These are phyloP conservation scores for Hordeum marinum DNA, from an alignment of 176 grass and related monocot species.

Conservation along the genomic window DNA sequence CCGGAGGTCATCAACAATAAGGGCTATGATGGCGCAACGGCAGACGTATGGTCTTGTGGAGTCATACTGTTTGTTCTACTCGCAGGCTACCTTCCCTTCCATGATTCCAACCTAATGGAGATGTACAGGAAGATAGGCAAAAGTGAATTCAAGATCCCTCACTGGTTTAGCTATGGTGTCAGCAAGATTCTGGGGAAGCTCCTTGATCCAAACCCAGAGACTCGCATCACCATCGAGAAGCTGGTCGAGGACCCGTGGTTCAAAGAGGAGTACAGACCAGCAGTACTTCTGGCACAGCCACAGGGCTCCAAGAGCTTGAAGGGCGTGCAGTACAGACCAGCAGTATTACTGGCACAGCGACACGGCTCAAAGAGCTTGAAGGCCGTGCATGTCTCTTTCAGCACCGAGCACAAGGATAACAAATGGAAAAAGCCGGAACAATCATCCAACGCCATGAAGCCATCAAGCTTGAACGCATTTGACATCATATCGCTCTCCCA, in stretches of 20 bases:
- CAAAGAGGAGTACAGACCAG: constrained; percentile 36
- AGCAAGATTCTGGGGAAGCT: constrained; percentile 34
- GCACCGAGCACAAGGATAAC: background rate
- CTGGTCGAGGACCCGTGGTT: constrained; percentile 49
- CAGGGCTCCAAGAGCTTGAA: constrained; percentile 21
- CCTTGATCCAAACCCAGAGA: constrained; percentile 72
- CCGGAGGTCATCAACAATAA: constrained; percentile 72
- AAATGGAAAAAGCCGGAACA: background rate
- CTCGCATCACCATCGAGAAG: constrained; percentile 43
- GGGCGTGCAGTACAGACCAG: constrained; percentile 21
- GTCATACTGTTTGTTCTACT: constrained; percentile 85
- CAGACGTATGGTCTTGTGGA: constrained; percentile 83
- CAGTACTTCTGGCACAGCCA: background rate
- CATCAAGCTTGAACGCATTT: constrained; percentile 66
- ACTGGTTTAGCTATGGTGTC: constrained; percentile 35
- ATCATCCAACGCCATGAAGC: constrained; percentile 2
- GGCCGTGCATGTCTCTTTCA: background rate
- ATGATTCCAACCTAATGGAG: constrained; percentile 67
- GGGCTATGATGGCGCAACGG: constrained; percentile 81
- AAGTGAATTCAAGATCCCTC: constrained; percentile 49
- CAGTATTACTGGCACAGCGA: background rate
- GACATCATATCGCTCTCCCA: constrained; percentile 85
- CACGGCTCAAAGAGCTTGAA: constrained; percentile 21
- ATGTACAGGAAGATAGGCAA: constrained; percentile 90
- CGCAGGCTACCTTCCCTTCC: constrained; percentile 82